Percentiles rank a stretch among this genome's conserved stretches.
phyloP scores from a whole-genome alignment of 2,329 filamentous ascomycete species.

The Fusarium acutatum region DNA sequence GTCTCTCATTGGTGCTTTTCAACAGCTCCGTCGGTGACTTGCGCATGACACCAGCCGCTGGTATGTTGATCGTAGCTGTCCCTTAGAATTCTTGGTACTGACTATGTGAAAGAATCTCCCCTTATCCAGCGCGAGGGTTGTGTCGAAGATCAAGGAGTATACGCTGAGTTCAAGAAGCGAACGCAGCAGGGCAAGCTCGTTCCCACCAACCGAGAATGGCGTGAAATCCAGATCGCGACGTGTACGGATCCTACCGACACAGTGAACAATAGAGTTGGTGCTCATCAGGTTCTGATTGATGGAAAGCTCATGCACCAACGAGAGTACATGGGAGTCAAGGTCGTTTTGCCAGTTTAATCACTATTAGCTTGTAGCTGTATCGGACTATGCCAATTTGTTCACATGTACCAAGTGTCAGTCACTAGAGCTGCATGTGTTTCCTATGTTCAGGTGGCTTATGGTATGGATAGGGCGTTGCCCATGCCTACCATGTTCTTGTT shows the following conservation, averaged over 20 bases:
- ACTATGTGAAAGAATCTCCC: constrained; percentile 30
- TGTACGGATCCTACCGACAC: constrained; percentile 53
- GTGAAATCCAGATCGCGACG: constrained; percentile 59
- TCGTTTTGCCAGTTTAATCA: constrained; percentile 50
- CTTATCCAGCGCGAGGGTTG: constrained; percentile 51
- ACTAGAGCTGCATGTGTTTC: background rate
- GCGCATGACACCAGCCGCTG: constrained; percentile 50
- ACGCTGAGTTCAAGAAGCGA: constrained; percentile 55
- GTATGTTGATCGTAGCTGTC: background rate
- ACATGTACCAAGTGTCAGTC: background rate
- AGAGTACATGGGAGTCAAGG: constrained; percentile 57
- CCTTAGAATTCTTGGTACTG: background rate
- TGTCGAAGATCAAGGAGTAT: constrained; percentile 54
- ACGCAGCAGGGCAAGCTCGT: constrained; percentile 52
- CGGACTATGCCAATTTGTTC: background rate
- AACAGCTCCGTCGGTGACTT: constrained; percentile 56
- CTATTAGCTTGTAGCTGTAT: rapidly evolving
- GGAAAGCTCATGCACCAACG: constrained; percentile 57
- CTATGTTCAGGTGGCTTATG: too few relatives aligned
- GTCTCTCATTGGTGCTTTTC: constrained; percentile 54
- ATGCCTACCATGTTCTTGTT: background rate
- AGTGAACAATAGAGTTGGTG: constrained; percentile 51
- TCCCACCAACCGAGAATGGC: constrained; percentile 57
- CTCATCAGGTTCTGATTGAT: constrained; percentile 52
- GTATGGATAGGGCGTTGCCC: rapidly evolving